Evolutionary conservation across 345 rosid species (phyloP).

Genomic region (Mallotus nudiflorus): DNA sequence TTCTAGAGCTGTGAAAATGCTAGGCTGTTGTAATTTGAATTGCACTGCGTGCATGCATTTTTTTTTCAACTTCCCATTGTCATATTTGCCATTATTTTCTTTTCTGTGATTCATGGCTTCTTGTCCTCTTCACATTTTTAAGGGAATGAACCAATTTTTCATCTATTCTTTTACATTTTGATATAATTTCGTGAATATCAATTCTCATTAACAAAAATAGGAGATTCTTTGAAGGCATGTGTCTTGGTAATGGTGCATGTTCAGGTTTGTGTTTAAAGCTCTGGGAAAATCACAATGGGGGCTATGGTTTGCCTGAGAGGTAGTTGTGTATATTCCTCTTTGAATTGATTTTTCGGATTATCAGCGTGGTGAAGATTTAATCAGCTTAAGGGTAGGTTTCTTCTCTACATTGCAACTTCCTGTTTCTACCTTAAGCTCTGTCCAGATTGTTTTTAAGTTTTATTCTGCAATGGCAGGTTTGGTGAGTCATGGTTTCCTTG

Average conservation of each 20-base stretch:
- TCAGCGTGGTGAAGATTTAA: constrained; percentile 6
- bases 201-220: constrained; percentile 1
- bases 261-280: constrained; percentile 32
- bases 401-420: constrained; percentile 20
- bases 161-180: background rate
- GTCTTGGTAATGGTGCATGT: constrained; percentile 25
- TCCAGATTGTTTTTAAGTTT: constrained; percentile 17
- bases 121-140: background rate
- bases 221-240: constrained; percentile 17
- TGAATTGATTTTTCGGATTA: constrained; percentile 10
- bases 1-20: background rate
- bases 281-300: constrained; percentile 19
- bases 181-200: constrained; percentile 1
- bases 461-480: constrained; percentile 32
- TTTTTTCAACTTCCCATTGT: constrained; percentile 7
- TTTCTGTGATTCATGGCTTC: background rate
- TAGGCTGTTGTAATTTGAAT: constrained; percentile 10
- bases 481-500: constrained; percentile 19
- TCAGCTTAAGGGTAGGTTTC: constrained; percentile 25
- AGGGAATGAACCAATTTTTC: background rate
- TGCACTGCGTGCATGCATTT: background rate
- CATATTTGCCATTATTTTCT: background rate
- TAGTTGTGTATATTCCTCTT: constrained; percentile 16
- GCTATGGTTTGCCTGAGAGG: constrained; percentile 24
- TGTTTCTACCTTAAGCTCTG: constrained; percentile 8